A percentile compares a stretch with the other conserved stretches of the same genome.
These are phyloP conservation scores for Neoascochyta sp. DNA, from an alignment of 2,329 filamentous ascomycete species.

Conservation along the genomic window DNA sequence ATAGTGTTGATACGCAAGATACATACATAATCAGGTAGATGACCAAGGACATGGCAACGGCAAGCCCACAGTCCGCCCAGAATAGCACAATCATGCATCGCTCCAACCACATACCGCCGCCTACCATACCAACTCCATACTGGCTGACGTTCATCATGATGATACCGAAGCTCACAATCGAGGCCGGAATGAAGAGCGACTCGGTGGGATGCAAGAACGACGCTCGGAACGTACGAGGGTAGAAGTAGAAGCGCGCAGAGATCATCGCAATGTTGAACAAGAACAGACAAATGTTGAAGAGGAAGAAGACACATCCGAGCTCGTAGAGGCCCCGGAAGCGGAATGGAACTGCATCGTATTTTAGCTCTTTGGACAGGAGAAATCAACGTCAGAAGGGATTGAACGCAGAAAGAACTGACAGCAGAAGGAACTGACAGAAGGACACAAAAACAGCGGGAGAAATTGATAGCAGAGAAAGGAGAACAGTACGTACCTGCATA, in stretches of 20 bases:
- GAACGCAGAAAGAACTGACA: not conserved
- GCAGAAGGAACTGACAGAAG: too few relatives aligned
- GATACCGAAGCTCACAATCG: conserved; percentile 62
- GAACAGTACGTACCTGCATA: conserved; percentile 54
- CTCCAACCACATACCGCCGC: conserved; percentile 51
- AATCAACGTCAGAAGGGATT: not conserved
- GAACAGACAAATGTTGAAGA: conserved; percentile 56
- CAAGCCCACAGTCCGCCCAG: conserved; percentile 69
- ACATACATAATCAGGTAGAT: conserved; percentile 71
- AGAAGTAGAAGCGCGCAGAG: conserved; percentile 63
- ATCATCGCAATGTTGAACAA: conserved; percentile 68
- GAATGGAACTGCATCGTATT: conserved; percentile 36
- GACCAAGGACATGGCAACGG: conserved; percentile 63
- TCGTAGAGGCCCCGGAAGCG: conserved; percentile 45
- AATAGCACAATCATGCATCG: conserved; percentile 63
- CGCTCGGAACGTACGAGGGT: conserved; percentile 65
- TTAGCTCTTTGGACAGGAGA: too few relatives aligned
- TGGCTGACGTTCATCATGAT: conserved; percentile 67
- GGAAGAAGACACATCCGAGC: conserved; percentile 49
- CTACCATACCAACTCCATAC: conserved; percentile 58
- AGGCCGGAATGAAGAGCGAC: conserved; percentile 71
- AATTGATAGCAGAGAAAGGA: too few relatives aligned
- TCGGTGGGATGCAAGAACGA: conserved; percentile 76
- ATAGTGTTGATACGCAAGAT: too few relatives aligned
- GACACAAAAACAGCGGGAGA: too few relatives aligned